These are phyloP conservation scores for Thymus quinquecostatus DNA, from an alignment of 257 asterid species.

Conservation along the genomic window DNA sequence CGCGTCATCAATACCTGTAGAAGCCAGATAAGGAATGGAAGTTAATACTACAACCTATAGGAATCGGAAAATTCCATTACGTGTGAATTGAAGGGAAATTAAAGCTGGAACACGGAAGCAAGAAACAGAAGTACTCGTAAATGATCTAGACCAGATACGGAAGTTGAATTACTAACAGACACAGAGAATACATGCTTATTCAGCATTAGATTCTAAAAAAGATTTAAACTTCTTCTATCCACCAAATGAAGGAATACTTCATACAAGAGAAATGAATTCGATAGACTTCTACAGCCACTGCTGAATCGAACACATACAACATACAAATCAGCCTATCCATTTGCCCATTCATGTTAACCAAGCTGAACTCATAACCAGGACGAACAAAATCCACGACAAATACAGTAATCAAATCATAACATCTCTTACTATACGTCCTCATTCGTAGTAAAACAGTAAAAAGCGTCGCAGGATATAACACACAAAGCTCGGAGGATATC, in stretches of 20 bases:
- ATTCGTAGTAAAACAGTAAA: too few species aligned
- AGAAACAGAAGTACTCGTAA: conserved; percentile 4
- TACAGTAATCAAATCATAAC: conserved; percentile 3
- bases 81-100: not conserved
- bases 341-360: not conserved
- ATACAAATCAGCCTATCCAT: conserved; percentile 9
- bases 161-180: not conserved
- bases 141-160: conserved; percentile 12
- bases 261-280: too few species aligned
- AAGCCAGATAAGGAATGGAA: conserved; percentile 24
- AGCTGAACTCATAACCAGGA: conserved; percentile 6
- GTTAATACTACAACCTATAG: conserved; percentile 17
- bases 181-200: conserved; percentile 1
- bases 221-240: not conserved
- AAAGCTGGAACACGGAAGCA: not conserved
- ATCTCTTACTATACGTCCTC: too few species aligned
- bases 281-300: too few species aligned
- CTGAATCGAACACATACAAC: not conserved
- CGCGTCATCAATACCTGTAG: conserved; percentile 64
- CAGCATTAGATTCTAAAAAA: not conserved
- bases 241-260: too few species aligned
- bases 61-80: not conserved
- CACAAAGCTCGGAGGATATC: too few species aligned
- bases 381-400: conserved; percentile 5
- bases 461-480: too few species aligned